Evolutionary conservation across 495 filamentous ascomycete genomes (phyloP).

Genomic region (Penicillium soppii): DNA sequence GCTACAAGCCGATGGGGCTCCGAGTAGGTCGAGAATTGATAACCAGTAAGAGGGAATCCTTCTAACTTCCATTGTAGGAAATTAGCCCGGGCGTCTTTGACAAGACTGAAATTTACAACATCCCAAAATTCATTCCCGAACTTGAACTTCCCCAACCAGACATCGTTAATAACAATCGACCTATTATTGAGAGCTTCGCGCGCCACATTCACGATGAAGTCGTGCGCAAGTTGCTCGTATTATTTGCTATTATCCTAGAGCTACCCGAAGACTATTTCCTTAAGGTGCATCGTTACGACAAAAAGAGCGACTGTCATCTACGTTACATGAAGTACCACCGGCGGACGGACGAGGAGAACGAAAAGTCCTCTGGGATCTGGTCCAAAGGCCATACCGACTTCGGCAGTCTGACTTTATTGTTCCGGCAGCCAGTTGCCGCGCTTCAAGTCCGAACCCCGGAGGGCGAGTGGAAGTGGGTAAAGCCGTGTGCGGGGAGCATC

Average conservation of each 20-base stretch:
- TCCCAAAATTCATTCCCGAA: conserved; percentile 49
- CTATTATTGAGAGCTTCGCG: conserved; percentile 49
- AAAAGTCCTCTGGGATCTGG: conserved; percentile 40
- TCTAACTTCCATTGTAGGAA: conserved; percentile 7
- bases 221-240: conserved; percentile 41
- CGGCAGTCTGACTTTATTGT: conserved; percentile 52
- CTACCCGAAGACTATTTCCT: conserved; percentile 52
- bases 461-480: conserved; percentile 30
- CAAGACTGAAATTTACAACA: conserved; percentile 57
- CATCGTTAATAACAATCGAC: conserved; percentile 35
- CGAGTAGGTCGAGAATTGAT: background rate
- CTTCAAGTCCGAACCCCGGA: conserved; percentile 45
- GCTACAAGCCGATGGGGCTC: conserved; percentile 24
- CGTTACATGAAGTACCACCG: conserved; percentile 56
- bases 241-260: conserved; percentile 52
- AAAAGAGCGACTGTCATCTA: conserved; percentile 44
- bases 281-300: conserved; percentile 50
- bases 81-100: conserved; percentile 40
- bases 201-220: conserved; percentile 47
- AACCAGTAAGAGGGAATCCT: background rate
- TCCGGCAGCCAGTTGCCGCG: conserved; percentile 55
- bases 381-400: conserved; percentile 54
- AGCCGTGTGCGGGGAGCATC: conserved; percentile 34
- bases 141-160: conserved; percentile 42
- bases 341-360: conserved; percentile 45